Evolutionary conservation across 768 basidiomycete genomes (phyloP), one percentile per base, ranked within the genome.

Genomic region (Suillus sp.): DNA sequence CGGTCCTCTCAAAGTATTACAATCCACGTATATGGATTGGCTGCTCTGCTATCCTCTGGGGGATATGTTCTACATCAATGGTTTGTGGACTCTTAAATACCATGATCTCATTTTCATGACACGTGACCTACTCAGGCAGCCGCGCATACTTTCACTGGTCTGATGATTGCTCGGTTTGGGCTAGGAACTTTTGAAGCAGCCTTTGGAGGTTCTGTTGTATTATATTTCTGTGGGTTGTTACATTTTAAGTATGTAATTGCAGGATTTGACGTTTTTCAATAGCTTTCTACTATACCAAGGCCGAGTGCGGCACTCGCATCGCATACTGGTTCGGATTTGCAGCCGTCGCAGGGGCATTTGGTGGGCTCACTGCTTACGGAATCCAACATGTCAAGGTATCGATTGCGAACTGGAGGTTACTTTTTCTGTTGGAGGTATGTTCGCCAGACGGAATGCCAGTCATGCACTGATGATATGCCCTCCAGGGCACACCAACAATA

Each of bases 21-120:
- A 85, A 79, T 27, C 91, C 91, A n/a, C 81, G 84, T 22, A 62
- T 84, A 40, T 93, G 88, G 86, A 81, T 92, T 59, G 88, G 87
- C n/a, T 75, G 77, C 42, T 83, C 87, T 47, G 86, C 89, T 13
- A 76, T 90, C 27, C 84, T 90, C 13, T 93, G 91, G 91, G 91
- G 91, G 4, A 56, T 86, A 16, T 86, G 84, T 30, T 91, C 91
- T 10, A 86, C 87, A 2, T 78, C 88, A 20, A 90, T 91, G 90
- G 90, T 88, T 62, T 57, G 76, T 22, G 6, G 13, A 47, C 60
- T 43, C 18, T 50, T n/a, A n/a, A n/a, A n/a, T n/a, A n/a, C n/a
- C n/a, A 16, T 58, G 25, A 11, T 48, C 13, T 45, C 37, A 7
- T 13, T 25, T 45, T 40, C 20, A 43, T 65, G 20, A 61, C 13